Base-by-base conservation (phyloP, 768 basidiomycete genomes). In the Mycena floridula region DNA sequence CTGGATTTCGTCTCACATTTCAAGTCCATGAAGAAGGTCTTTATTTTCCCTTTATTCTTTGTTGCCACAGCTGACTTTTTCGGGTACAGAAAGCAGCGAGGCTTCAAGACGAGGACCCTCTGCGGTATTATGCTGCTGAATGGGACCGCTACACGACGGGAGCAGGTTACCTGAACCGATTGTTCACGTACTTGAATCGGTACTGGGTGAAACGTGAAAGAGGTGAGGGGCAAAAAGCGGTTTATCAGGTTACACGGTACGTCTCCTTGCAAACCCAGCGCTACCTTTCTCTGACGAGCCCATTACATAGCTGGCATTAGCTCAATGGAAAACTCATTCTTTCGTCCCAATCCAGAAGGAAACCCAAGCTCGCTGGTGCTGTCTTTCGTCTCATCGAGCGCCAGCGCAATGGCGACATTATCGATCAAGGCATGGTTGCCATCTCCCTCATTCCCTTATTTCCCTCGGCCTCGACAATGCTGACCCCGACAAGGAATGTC, bases 171-270 rank as follows among this genome's bases (percentile, higher is more conserved):
- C 90, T 97, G 64, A 96, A 98, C 62, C 87, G 95, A 44, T 68
- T 98, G 27, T 98, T 98, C 72, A 93, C 90, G 3, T 98, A 97
- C 66, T 76, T 99, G 46, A 98, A 99, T 65, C 89, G 95, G 16
- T 92, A 98, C 64, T 99, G 96, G 96, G 95, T 99, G 30, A 95
- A 95, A 68, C 77, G 95, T 42, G 96, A 99, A 61, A 81, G 94
- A 59, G 95, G 98, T 55, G 95, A 98, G 62, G 96, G 96, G 12
- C 75, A 93, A 57, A 94, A 94, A 89, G 64, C 86, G 83, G 36
- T 88, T 97, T 20, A 97, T 96, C 67, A 82, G 82, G 1, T 89
- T 98, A 98, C 60, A 99, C 95, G 22, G 94, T 95, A 52, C 59
- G 84, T 50, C 53, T 23, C 23, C 98, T n/a, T 98, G 98, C 60